phyloP scores from a whole-genome alignment of 31 red algal species.

The Porphyra umbilicalis region DNA sequence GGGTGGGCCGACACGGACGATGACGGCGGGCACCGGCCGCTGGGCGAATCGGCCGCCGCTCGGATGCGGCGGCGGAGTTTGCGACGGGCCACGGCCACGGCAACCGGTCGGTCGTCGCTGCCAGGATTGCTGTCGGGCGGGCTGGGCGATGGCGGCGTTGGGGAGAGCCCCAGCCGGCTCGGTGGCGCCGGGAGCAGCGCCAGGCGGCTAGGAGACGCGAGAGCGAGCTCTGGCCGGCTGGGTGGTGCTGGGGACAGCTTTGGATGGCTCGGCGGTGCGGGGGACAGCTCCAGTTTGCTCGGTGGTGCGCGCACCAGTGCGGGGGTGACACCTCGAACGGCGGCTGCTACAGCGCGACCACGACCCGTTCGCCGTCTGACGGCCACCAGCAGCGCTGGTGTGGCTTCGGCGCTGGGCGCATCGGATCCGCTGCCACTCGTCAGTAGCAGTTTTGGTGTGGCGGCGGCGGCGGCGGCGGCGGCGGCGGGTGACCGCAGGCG shows the following conservation, averaged over 20 bases:
- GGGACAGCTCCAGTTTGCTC: no score
- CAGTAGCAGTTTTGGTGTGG: neutral
- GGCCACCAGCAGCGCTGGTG: neutral
- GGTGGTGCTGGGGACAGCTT: no score
- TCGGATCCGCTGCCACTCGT: neutral
- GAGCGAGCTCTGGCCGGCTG: no score
- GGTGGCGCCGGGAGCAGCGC: no score
- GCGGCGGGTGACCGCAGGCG: neutral
- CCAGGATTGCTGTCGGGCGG: neutral
- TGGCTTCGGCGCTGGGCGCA: neutral
- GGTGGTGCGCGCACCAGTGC: no score
- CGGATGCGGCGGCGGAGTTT: neutral
- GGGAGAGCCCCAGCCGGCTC: no score
- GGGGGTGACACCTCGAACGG: no score
- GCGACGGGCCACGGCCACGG: neutral
- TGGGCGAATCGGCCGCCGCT: neutral
- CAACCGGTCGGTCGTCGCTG: neutral
- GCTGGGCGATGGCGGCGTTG: neutral
- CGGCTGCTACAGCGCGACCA: neutral
- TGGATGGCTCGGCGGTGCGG: no score
- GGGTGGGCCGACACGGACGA: neutral
- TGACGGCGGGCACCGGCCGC: neutral
- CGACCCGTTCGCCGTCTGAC: neutral
- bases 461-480: neutral
- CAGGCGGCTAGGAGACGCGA: no score